Conservation (phyloP, 2,329 filamentous ascomycete genomes). For the Neopestalotiopsis rosae region DNA sequence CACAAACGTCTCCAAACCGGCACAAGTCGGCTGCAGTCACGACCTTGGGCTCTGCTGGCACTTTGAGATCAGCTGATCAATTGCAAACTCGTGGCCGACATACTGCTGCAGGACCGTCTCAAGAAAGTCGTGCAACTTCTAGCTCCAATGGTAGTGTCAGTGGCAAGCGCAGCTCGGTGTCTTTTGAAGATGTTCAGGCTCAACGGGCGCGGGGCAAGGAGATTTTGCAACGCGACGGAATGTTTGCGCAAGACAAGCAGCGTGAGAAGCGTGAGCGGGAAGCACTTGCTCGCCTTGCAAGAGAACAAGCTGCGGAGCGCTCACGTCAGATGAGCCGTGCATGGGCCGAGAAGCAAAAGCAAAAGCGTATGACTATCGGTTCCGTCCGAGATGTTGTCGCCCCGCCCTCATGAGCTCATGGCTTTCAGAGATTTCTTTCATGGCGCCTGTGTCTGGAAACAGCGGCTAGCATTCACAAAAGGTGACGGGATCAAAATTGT, state of each 20-base stretch:
- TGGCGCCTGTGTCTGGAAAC: not conserved
- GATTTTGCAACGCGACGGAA: constrained; percentile 59
- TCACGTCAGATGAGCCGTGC: constrained; percentile 63
- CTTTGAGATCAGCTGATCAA: constrained; percentile 36
- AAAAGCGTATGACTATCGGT: constrained; percentile 39
- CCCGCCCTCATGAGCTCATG: constrained; percentile 4
- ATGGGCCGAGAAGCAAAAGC: constrained; percentile 65
- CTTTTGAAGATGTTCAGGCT: constrained; percentile 54
- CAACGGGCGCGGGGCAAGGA: constrained; percentile 60
- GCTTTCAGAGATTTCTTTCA: not conserved
- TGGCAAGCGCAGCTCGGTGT: constrained; percentile 54
- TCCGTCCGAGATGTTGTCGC: constrained; percentile 30
- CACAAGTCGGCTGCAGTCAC: constrained; percentile 35
- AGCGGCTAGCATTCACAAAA: not conserved
- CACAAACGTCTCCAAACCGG: constrained; percentile 22
- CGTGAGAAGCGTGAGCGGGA: constrained; percentile 61
- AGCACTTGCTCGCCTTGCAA: constrained; percentile 55
- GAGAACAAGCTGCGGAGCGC: constrained; percentile 66
- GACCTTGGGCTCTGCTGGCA: constrained; percentile 34
- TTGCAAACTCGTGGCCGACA: constrained; percentile 33
- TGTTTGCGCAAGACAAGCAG: constrained; percentile 51
- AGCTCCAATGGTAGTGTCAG: constrained; percentile 50
- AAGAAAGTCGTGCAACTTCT: constrained; percentile 47
- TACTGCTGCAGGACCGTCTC: constrained; percentile 23
- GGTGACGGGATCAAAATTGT: constrained; percentile 25